A percentile compares a stretch with the other conserved stretches of the same genome.
phyloP scores from a whole-genome alignment of 2,329 filamentous ascomycete species.

The Diaporthe nobilis region DNA sequence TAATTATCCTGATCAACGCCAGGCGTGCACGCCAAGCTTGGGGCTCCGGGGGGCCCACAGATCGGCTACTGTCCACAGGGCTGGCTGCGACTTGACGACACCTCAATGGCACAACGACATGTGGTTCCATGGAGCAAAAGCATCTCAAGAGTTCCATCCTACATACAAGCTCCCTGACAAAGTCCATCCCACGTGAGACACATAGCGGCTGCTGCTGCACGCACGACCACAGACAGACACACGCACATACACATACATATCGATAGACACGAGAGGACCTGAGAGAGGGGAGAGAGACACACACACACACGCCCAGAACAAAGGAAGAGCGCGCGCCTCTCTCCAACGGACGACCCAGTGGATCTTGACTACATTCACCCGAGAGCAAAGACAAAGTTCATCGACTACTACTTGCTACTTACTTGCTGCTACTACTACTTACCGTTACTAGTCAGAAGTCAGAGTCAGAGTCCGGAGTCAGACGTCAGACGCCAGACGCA shows the following conservation, averaged over 20 bases:
- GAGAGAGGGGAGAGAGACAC: not conserved
- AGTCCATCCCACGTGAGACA: constrained; percentile 28
- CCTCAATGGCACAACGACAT: constrained; percentile 27
- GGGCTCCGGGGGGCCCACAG: constrained; percentile 29
- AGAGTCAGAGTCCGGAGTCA: not conserved
- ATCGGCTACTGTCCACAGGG: constrained; percentile 29
- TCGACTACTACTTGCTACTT: not conserved
- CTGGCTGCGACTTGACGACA: constrained; percentile 31
- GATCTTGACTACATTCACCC: not conserved
- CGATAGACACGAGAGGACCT: not conserved
- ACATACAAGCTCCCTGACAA: constrained; percentile 20
- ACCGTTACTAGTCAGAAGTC: not conserved
- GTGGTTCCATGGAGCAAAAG: constrained; percentile 22
- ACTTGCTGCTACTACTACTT: not conserved
- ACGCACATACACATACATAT: not conserved
- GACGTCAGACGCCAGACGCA: constrained; percentile 9
- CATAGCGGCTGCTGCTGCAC: not conserved
- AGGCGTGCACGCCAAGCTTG: constrained; percentile 28
- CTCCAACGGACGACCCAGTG: not conserved
- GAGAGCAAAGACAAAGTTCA: constrained; percentile 7
- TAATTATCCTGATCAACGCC: constrained; percentile 34
- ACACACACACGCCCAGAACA: not conserved
- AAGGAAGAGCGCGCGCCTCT: constrained; percentile 15
- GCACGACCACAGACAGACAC: not conserved
- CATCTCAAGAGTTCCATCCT: constrained; percentile 12